Evolutionary conservation across 768 basidiomycete genomes (phyloP).

Genomic region (Paxillus rubicundulus): DNA sequence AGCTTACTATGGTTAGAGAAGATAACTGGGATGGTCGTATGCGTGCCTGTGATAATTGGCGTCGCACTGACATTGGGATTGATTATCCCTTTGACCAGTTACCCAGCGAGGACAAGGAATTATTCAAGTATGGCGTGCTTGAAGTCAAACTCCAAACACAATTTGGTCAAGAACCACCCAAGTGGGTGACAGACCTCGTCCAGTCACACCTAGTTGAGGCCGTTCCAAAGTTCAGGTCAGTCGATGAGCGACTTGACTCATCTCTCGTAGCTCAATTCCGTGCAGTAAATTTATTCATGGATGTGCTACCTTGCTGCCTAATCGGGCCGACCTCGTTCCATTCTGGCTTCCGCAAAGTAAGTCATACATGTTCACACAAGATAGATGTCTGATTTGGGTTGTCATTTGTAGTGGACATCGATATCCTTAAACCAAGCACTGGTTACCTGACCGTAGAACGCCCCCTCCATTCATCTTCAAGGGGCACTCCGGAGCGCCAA

Average conservation of each 20-base stretch:
- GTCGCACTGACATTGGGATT: constrained; percentile 89
- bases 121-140: constrained; percentile 95
- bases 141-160: constrained; percentile 99
- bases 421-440: constrained; percentile 91
- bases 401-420: constrained; percentile 72
- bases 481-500: constrained; percentile 43
- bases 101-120: constrained; percentile 74
- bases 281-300: constrained; percentile 92
- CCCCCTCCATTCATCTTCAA: constrained; percentile 50
- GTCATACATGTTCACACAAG: constrained; percentile 10
- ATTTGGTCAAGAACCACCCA: constrained; percentile 89
- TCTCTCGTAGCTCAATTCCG: constrained; percentile 2
- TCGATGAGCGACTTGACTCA: neutral
- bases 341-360: constrained; percentile 98
- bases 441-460: constrained; percentile 78
- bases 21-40: constrained; percentile 89
- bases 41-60: constrained; percentile 89
- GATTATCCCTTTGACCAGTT: constrained; percentile 87
- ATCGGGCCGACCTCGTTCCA: constrained; percentile 92
- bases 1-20: constrained; percentile 90
- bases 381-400: neutral
- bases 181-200: constrained; percentile 97
- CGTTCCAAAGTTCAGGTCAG: constrained; percentile 93
- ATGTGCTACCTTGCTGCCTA: constrained; percentile 87
- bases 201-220: constrained; percentile 94